Conservation (phyloP, 805 yeast genomes). For the Candida alai region DNA sequence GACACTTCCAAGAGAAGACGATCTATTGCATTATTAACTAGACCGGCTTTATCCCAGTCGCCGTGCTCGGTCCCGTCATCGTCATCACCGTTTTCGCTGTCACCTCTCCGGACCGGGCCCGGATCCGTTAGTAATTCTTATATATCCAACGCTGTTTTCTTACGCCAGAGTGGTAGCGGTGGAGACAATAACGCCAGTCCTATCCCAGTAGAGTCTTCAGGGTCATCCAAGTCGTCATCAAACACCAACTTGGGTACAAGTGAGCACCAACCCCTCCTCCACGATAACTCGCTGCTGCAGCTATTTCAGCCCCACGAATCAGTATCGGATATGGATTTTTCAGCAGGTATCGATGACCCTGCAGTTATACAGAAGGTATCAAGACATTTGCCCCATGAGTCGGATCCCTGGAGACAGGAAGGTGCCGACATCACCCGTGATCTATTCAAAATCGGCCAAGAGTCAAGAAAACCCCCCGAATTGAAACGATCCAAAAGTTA, state of each 20-base stretch:
- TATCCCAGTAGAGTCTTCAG: slow-evolving; percentile 11
- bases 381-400: slow-evolving; percentile 35
- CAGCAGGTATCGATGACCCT: slow-evolving; percentile 28
- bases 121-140: slow-evolving; percentile 11
- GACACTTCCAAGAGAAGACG: slow-evolving; percentile 14
- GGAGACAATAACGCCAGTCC: slow-evolving; percentile 7
- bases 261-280: background rate
- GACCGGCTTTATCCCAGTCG: slow-evolving; percentile 26
- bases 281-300: slow-evolving; percentile 7
- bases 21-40: slow-evolving; percentile 30
- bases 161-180: slow-evolving; percentile 12
- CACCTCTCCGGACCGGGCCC: slow-evolving; percentile 9
- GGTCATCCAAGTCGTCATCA: slow-evolving; percentile 10
- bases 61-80: slow-evolving; percentile 15
- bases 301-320: background rate
- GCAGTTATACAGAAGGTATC: slow-evolving; percentile 26
- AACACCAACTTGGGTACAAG: slow-evolving; percentile 4
- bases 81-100: slow-evolving; percentile 2
- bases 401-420: slow-evolving; percentile 34
- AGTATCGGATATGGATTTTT: slow-evolving; percentile 17
- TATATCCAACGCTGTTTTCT: slow-evolving; percentile 16
- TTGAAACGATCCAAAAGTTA: slow-evolving; percentile 17
- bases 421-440: slow-evolving; percentile 54
- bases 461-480: slow-evolving; percentile 10
- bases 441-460: slow-evolving; percentile 29